These are phyloP conservation scores for sweet orange (Citrus sinensis) DNA, from an alignment of 345 rosid genomes.

Conservation along the genomic window DNA sequence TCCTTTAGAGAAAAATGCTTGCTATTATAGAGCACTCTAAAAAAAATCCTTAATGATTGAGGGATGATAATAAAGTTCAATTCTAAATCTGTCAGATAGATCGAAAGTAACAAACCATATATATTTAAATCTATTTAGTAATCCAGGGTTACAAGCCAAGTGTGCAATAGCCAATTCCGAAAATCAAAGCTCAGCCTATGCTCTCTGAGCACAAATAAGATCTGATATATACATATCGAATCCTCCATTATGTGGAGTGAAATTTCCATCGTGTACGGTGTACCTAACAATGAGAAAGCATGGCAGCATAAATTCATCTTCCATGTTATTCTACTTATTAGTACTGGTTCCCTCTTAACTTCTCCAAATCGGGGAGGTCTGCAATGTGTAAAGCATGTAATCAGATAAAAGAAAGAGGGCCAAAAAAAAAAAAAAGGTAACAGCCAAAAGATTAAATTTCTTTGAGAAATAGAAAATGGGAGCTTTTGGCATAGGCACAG, in stretches of 20 bases:
- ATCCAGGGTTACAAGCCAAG: not conserved
- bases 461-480: not conserved
- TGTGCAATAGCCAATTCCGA: not conserved
- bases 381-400: conserved; percentile 14
- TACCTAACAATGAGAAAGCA: not conserved
- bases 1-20: not conserved
- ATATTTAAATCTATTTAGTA: not conserved
- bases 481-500: not conserved
- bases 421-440: not conserved
- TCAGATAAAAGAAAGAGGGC: not conserved
- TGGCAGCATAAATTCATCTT: conserved; percentile 1
- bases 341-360: conserved; percentile 56
- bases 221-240: not conserved
- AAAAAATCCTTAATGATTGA: not conserved
- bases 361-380: conserved; percentile 98
- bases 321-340: not conserved
- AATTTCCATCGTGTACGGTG: not conserved
- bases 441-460: not conserved
- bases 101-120: not conserved
- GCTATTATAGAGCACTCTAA: not conserved
- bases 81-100: not conserved
- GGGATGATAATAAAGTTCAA: not conserved
- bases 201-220: not conserved
- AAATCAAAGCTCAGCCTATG: not conserved
- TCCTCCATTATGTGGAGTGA: not conserved